phyloP scores from a whole-genome alignment of 306 rosid genomes.

The Rosa chinensis region DNA sequence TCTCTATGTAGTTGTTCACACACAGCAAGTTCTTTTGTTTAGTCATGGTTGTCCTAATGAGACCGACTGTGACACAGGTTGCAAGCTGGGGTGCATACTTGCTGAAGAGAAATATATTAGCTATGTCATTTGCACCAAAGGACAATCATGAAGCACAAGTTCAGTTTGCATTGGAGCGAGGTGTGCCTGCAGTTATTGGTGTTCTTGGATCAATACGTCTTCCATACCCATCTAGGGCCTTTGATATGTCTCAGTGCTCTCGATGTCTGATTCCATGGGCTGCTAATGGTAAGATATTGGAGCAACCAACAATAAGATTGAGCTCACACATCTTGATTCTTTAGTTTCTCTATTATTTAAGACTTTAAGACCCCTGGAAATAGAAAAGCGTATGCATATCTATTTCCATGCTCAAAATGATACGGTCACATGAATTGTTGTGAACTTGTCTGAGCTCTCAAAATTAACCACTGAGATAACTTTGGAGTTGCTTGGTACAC shows the following conservation, averaged over 20 bases:
- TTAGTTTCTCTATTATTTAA: constrained; percentile 6
- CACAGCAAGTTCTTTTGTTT: constrained; percentile 10
- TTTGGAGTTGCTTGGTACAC: background rate
- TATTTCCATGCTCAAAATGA: background rate
- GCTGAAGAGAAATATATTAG: constrained; percentile 76
- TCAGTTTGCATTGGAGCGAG: constrained; percentile 96
- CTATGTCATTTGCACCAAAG: constrained; percentile 97
- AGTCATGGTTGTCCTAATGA: constrained; percentile 34
- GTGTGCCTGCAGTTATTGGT: constrained; percentile 91
- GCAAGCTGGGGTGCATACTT: constrained; percentile 99
- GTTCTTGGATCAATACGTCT: constrained; percentile 88
- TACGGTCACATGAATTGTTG: background rate
- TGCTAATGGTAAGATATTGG: constrained; percentile 62
- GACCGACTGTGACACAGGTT: constrained; percentile 56
- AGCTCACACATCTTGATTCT: constrained; percentile 20
- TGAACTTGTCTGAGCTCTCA: background rate
- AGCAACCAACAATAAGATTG: constrained; percentile 14
- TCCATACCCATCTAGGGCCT: constrained; percentile 91
- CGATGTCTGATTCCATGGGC: constrained; percentile 96
- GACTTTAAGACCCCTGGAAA: background rate
- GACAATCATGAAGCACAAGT: constrained; percentile 99
- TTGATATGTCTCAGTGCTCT: constrained; percentile 99
- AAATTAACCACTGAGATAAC: constrained; percentile 5
- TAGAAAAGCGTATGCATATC: background rate
- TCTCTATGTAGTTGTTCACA: constrained; percentile 24